Evolutionary conservation across 768 basidiomycete genomes (phyloP), one percentile per base, ranked within the genome.

Genomic region (Dacryopinax primogenitus): DNA sequence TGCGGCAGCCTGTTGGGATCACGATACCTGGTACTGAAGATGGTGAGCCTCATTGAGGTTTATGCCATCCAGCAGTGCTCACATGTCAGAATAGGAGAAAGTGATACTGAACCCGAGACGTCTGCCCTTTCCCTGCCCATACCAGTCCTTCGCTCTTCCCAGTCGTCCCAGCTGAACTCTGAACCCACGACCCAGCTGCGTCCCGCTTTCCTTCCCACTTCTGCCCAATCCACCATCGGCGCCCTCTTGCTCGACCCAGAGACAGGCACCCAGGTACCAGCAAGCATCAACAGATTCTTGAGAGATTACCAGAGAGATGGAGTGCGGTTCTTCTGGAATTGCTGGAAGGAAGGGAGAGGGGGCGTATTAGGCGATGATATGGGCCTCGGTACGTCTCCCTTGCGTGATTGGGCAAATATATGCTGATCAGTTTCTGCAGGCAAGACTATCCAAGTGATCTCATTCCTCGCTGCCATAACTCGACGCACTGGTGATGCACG

Each of bases 301-400:
- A 85, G 94, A 64, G 84, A 85, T 34, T 98, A 98, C 71, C 95
- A 98, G 71, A 81, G 91, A 34, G 86, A 92, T 12, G 95, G 95
- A 7, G 83, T 88, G 13, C 74, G 78, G 41, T 97, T 97, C 75
- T 82, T 97, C 62, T 96, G 83, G 76, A 77, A 81, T 15, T 80
- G 85, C 51, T 96, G 87, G 72, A 74, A 78, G 32, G 77, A 86
- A 68, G 81, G 80, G 0, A 77, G 79, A 45, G 95, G 95, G 0
- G 94, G 87, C 0, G 73, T 97, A 12, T 80, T 98, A 2, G 95
- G 95, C 3, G 95, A 98, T 72, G 95, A 98, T 71, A 98, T 98
- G 95, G 95, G 92, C 68, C 78, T 87, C 67, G 85, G 86, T 68
- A 28, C 74, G 74, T 51, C n/a, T 35, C 18, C 18, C 33, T 62